These are phyloP conservation scores for Lichtheimia corymbifera DNA, from an alignment of 371 early-diverging fungal genomes.

Conservation along the genomic window DNA sequence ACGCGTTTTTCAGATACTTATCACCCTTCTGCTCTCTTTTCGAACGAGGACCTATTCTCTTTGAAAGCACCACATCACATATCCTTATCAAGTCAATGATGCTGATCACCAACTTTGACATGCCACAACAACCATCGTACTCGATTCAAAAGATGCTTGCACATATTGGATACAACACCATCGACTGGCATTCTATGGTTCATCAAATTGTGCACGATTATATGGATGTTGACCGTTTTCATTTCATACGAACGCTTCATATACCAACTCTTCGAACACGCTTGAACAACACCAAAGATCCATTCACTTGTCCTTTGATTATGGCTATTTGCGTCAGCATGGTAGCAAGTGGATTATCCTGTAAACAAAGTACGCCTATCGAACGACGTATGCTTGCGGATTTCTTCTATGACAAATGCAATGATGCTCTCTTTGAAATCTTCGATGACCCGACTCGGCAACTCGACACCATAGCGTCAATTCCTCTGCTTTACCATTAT, in stretches of 20 bases:
- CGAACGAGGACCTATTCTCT: background rate
- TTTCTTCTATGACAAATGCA: constrained; percentile 13
- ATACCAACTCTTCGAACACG: constrained; percentile 4
- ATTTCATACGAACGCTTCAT: constrained; percentile 3
- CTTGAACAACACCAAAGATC: constrained; percentile 10
- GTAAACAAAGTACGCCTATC: background rate
- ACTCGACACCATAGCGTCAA: constrained; percentile 13
- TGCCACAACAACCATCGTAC: background rate
- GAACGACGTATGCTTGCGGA: constrained; percentile 18
- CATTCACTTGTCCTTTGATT: constrained; percentile 11
- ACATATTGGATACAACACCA: background rate
- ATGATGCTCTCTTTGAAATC: constrained; percentile 9
- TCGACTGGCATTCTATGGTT: background rate
- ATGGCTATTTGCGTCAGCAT: constrained; percentile 13
- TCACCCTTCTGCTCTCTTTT: constrained; percentile 15
- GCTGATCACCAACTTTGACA: background rate
- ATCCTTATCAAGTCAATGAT: background rate
- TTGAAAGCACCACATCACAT: constrained; percentile 3
- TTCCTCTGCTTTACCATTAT: background rate
- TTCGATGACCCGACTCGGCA: constrained; percentile 21
- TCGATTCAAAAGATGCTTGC: background rate
- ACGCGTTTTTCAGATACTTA: constrained; percentile 10
- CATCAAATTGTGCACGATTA: background rate
- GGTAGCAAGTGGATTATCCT: background rate
- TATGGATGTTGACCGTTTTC: too few relatives aligned